phyloP scores from a whole-genome alignment of 495 filamentous ascomycete genomes.

The Tuber microsphaerosporum region DNA sequence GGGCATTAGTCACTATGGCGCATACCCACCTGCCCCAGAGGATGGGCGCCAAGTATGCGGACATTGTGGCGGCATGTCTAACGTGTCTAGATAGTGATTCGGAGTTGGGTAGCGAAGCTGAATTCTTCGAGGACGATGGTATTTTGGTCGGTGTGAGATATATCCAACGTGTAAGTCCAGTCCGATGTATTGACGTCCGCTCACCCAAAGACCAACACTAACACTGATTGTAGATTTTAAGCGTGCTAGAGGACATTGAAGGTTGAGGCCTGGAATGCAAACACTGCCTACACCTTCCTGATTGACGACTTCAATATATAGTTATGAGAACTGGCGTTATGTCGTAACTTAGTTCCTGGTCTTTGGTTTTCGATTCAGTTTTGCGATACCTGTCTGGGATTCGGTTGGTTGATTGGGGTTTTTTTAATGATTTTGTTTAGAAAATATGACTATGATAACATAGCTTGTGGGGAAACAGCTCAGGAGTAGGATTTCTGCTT shows the following conservation, averaged over 20 bases:
- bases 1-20: constrained; percentile 45
- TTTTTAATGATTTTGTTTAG: too few species aligned
- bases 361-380: too few species aligned
- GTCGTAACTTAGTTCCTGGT: too few species aligned
- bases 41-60: constrained; percentile 50
- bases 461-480: too few species aligned
- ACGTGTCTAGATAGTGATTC: constrained; percentile 51
- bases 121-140: constrained; percentile 50
- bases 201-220: neutral
- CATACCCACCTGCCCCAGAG: constrained; percentile 41
- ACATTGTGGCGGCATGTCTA: constrained; percentile 50
- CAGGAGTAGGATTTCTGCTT: too few species aligned
- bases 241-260: neutral
- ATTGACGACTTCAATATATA: too few species aligned
- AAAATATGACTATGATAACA: too few species aligned
- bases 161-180: constrained; percentile 47
- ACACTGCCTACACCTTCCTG: too few species aligned
- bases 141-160: constrained; percentile 45
- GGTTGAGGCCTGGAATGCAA: neutral
- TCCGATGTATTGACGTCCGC: neutral
- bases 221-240: neutral
- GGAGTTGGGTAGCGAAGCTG: constrained; percentile 46
- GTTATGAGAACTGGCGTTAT: too few species aligned
- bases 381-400: too few species aligned
- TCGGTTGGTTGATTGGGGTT: too few species aligned